Base-by-base conservation (phyloP, 176 grass and related monocot species). In the Cocos nucifera region DNA sequence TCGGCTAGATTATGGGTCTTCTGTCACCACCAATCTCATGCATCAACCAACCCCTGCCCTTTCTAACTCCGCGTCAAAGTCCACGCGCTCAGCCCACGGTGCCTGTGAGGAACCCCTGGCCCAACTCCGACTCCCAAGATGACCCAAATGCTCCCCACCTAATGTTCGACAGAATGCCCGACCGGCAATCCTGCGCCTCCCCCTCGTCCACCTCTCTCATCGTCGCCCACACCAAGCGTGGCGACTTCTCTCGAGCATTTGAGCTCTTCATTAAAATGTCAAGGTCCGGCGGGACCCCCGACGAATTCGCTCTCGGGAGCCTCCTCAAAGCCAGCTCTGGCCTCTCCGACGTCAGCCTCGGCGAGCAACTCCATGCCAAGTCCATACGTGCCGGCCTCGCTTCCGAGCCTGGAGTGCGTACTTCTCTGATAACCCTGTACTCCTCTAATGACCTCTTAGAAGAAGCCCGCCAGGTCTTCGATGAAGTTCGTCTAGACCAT, bases 391-490 rank as follows among this genome's bases (percentile, higher is more conserved):
- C 57, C 21, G 56, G 56, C 54, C 68, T 51, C 56, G 15, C 56
- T 28, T 18, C 48, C 35, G 68, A 60, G 56, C 56, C 56, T 2
- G 32, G 68, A 39, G 35, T 70, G 6, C 68, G 68, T 20, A 19
- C 68, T 26, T 70, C 68, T 24, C 68, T 70, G 20, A 44, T 70
- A 15, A 32, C 56, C 12, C 60, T 71, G 68, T 71, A 71, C 44
- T 71, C 68, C 10, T 35, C 35, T 9, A 19, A 2, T 15, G 56
- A 39, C 23, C 56, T 57, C 32, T 28, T 60, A 6, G 56, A 15
- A 24, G 68, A 71, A 44, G 68, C 39, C 56, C 56, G 56, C 22
- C 56, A 5, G 8, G 54, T 70, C 35, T 70, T 70, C 68, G 68
- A 59, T 54, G 35, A 70, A 59, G 56, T 51, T 3, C 57, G 39